Evolutionary conservation across 176 grass and related monocot genomes (phyloP).

Genomic region (Carex littledalei): DNA sequence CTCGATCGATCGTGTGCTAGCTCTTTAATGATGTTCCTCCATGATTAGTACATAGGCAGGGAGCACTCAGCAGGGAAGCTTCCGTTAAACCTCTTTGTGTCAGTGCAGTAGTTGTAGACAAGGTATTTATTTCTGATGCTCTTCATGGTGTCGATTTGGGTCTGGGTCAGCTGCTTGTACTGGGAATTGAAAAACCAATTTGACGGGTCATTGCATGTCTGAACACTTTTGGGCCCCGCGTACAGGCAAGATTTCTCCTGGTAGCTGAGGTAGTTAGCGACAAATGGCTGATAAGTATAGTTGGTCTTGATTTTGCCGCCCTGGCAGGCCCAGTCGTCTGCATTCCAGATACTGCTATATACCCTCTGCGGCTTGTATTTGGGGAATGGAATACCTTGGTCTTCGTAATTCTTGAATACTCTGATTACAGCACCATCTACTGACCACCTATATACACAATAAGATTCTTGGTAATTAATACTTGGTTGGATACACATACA

Average conservation of each 20-base stretch:
- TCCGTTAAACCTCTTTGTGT: conserved; percentile 11
- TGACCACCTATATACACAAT: conserved; percentile 36
- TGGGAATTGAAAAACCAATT: conserved; percentile 35
- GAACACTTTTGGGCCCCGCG: not conserved
- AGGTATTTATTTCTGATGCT: conserved; percentile 39
- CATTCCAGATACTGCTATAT: conserved; percentile 82
- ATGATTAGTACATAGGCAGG: conserved; percentile 24
- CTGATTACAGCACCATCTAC: conserved; percentile 53
- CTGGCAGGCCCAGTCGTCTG: conserved; percentile 76
- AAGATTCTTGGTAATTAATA: not conserved
- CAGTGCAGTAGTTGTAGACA: conserved; percentile 59
- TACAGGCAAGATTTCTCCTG: conserved; percentile 52
- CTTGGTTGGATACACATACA: not conserved
- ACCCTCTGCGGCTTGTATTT: conserved; percentile 46
- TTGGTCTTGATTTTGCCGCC: conserved; percentile 59
- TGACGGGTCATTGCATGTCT: not conserved
- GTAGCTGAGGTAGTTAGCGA: conserved; percentile 44
- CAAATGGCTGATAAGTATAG: conserved; percentile 54
- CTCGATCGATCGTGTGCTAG: not conserved
- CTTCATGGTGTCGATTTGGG: conserved; percentile 24
- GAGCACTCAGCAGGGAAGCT: conserved; percentile 37
- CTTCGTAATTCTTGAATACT: conserved; percentile 50
- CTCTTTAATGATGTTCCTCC: not conserved
- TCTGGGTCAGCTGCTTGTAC: conserved; percentile 26
- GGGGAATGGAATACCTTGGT: conserved; percentile 20